Conservation (phyloP, 139 green algal species). For the Desmodesmus armatus region DNA sequence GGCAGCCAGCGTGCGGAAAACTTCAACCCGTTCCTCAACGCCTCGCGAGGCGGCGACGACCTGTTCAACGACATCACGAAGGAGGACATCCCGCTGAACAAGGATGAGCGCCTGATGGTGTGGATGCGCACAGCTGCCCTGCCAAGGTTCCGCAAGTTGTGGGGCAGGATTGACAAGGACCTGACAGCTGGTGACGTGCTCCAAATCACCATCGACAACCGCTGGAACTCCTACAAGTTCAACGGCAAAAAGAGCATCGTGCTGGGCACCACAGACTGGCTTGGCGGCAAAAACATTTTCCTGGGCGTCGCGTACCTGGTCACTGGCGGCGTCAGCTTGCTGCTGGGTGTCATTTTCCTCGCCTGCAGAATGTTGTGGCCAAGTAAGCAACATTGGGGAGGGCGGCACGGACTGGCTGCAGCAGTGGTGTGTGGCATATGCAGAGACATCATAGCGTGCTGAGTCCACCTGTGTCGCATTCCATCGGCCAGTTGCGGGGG, state of each 20-base stretch:
- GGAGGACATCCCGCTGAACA: constrained; percentile 1
- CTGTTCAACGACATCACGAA: not conserved
- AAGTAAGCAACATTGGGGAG: too few species aligned
- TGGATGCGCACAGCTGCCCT: constrained; percentile 93
- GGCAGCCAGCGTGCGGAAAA: constrained; percentile 52
- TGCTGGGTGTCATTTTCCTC: constrained; percentile 63
- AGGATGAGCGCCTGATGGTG: constrained; percentile 95
- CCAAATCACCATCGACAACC: constrained; percentile 57
- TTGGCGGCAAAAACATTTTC: constrained; percentile 85
- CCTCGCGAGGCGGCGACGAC: constrained; percentile 50
- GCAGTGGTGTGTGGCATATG: too few species aligned
- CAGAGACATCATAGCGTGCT: too few species aligned
- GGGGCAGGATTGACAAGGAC: constrained; percentile 58
- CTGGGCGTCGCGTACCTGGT: constrained; percentile 81
- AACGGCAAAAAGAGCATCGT: constrained; percentile 79
- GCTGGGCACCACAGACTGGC: constrained; percentile 82
- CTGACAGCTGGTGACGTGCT: constrained; percentile 59
- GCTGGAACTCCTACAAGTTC: constrained; percentile 85
- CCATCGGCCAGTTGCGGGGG: too few species aligned
- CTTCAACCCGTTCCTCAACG: constrained; percentile 49
- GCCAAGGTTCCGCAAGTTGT: constrained; percentile 73
- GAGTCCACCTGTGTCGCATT: too few species aligned
- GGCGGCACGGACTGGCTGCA: too few species aligned
- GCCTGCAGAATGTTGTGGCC: constrained; percentile 45
- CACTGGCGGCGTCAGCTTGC: constrained; percentile 66